Conservation (phyloP, 306 rosid species). For the Oxytropis ochrocephala region DNA sequence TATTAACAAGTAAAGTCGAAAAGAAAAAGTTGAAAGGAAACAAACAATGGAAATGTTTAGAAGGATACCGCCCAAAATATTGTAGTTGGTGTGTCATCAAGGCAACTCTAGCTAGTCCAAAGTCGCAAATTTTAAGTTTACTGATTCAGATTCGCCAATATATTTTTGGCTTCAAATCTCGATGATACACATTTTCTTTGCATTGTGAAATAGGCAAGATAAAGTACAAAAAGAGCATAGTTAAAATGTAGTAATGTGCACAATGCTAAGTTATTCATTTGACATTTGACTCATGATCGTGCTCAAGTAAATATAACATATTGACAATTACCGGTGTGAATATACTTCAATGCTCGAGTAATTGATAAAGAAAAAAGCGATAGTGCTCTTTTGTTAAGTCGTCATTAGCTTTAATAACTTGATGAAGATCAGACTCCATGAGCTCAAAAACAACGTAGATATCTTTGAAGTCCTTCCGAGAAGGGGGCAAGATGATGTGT, state of each 20-base stretch:
- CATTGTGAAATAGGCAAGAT: constrained; percentile 16
- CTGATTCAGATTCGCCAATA: constrained; percentile 95
- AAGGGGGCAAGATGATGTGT: no score
- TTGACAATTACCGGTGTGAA: constrained; percentile 66
- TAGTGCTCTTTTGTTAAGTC: constrained; percentile 89
- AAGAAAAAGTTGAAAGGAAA: no score
- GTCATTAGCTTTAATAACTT: constrained; percentile 90
- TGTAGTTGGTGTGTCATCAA: constrained; percentile 89
- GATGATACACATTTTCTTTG: constrained; percentile 95
- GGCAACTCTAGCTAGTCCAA: constrained; percentile 96
- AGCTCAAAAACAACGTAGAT: no score
- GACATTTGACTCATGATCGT: not conserved
- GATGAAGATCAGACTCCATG: no score
- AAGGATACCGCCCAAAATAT: constrained; percentile 89
- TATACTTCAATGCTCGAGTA: constrained; percentile 93
- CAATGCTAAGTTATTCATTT: not conserved
- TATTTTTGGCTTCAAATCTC: constrained; percentile 94
- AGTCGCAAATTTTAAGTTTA: constrained; percentile 92
- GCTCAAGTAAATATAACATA: not conserved
- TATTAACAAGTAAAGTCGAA: no score
- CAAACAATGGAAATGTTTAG: not conserved
- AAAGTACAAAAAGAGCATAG: no score
- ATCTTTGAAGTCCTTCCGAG: no score
- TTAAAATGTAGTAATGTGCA: not conserved
- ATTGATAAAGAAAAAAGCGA: constrained; percentile 91